Evolutionary conservation across 371 early-diverging fungal species (phyloP), one percentile per base, ranked within the genome.

Genomic region (Actinomortierella ambigua): DNA sequence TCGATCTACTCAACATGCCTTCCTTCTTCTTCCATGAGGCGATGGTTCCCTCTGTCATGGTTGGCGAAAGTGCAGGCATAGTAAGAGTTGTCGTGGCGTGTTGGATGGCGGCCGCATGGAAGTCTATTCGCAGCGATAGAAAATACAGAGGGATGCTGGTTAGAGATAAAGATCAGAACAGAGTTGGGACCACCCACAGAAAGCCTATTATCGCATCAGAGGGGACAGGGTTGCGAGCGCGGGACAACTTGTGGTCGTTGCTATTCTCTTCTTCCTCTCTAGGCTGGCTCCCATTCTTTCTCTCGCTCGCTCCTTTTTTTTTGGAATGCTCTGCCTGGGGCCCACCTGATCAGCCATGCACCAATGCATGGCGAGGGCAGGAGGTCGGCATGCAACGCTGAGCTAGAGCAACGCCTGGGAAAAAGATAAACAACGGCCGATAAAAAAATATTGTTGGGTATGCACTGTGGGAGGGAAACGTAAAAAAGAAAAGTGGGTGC

Each of bases 11-110:
- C 11, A 39, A 39, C 62, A 62, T 79, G 78, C 87, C 91, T 81
- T 91, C 89, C 68, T 92, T 87, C 76, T 93, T 93, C 70, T 87
- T 86, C 98, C 98, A 97, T 60, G 82, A 68, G 23, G 92, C 92
- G 69, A 97, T 87, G 56, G 93, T 95, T 68, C 97, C 97, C 80
- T 94, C 91, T 4, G 96, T 95, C 98, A 97, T 97, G 50, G 98
- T 97, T n/a, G 98, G 98, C 50, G 94, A 94, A 79, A 97, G 83
- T 46, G 98, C 95, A 22, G 98, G 98, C 91, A 97, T 93, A 63
- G 82, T 86, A 79, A 97, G 86, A 52, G 89, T 76, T 14, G 82
- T 85, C 79, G 82, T 84, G 51, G 85, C 90, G 50, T 80, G 67
- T 49, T 80, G 75, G 7, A 71, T 57, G 3, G 80, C 83, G 43